Base-by-base conservation (phyloP, 257 asterid species). In the Gynochthodes officinalis region DNA sequence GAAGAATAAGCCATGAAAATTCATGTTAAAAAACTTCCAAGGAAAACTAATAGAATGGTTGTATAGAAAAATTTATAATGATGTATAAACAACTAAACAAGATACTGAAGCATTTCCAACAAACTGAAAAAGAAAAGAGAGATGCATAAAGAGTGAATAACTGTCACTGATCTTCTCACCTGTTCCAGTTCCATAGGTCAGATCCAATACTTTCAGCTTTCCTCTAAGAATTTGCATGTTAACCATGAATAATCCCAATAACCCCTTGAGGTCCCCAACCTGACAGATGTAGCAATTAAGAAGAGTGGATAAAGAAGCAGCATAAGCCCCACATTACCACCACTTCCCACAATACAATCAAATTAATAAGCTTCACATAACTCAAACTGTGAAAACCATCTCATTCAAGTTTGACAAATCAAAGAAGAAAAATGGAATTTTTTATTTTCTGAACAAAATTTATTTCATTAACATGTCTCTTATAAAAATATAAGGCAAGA, bases 211-310 rank as follows among this genome's bases (percentile, higher is more conserved):
- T 86, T 92, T 87, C 64, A 92, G 83, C 84, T 89, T 91, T 73
- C 81, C 78, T 79, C 98, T 86, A 37, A 95, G 92, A 81, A 79
- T 50, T 74, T 86, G 89, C 85, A 95, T 76, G 77, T 76, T 73
- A 43, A 87, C 95, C 87, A 76, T 84, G 82, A 87, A 69, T 67
- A 95, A 86, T 75, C 99, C 99, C 73, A 83, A 87, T 53, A 95
- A 63, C 57, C 98, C 99, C 79, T 95, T 95, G 72, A 92, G 76
- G 77, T 95, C 99, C 67, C 99, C 99, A 83, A 95, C 72, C 97
- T 95, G 93, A 87, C 84, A 66, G 75, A 76, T 43, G 55, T 58
- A 15, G 58, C 4, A 65, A 76, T 53, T 43, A 46, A 68, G 58
- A 35, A 58, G 65, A n/a, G 58, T 39, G 28, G 53, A 54, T 46